Percentiles rank a stretch among this genome's conserved stretches.
phyloP scores from a whole-genome alignment of 805 yeast species.

The Pichia ethanolica region DNA sequence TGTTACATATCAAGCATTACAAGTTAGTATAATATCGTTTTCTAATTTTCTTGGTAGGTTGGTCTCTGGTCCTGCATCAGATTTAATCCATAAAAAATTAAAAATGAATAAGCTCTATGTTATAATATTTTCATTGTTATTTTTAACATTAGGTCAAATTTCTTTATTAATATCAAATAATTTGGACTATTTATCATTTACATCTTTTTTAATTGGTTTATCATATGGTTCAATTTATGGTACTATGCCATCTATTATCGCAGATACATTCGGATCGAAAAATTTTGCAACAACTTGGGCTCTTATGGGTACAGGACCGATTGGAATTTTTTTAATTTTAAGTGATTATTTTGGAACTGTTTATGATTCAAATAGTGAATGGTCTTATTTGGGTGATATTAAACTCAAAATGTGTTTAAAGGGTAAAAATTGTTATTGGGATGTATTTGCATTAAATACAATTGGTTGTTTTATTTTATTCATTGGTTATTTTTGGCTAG shows the following conservation, averaged over 20 bases:
- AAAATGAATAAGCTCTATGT: conserved; percentile 63
- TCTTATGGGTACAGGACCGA: conserved; percentile 62
- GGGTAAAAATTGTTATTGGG: conserved; percentile 43
- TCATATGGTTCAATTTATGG: conserved; percentile 71
- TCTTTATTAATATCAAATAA: conserved; percentile 33
- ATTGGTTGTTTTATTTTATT: conserved; percentile 24
- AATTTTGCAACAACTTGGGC: conserved; percentile 77
- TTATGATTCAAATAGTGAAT: conserved; percentile 38
- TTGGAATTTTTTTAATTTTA: conserved; percentile 44
- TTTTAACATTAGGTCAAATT: conserved; percentile 33
- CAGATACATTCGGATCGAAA: conserved; percentile 62
- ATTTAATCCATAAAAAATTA: conserved; percentile 42
- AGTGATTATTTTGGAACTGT: conserved; percentile 50
- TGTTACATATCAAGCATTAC: conserved; percentile 55
- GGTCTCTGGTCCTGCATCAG: conserved; percentile 59
- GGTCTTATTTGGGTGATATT: conserved; percentile 29
- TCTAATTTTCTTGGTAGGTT: conserved; percentile 62
- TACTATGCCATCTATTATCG: conserved; percentile 66
- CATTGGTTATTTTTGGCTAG: conserved; percentile 14
- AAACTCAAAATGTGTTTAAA: conserved; percentile 30
- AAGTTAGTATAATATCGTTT: conserved; percentile 60
- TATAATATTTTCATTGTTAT: conserved; percentile 34
- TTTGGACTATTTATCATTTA: conserved; percentile 34
- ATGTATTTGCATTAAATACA: conserved; percentile 37
- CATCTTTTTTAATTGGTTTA: conserved; percentile 52